A percentile compares a stretch with the other conserved stretches of the same genome.
These are phyloP conservation scores for Colletotrichum karsti DNA, from an alignment of 2,329 filamentous ascomycete genomes.

Conservation along the genomic window DNA sequence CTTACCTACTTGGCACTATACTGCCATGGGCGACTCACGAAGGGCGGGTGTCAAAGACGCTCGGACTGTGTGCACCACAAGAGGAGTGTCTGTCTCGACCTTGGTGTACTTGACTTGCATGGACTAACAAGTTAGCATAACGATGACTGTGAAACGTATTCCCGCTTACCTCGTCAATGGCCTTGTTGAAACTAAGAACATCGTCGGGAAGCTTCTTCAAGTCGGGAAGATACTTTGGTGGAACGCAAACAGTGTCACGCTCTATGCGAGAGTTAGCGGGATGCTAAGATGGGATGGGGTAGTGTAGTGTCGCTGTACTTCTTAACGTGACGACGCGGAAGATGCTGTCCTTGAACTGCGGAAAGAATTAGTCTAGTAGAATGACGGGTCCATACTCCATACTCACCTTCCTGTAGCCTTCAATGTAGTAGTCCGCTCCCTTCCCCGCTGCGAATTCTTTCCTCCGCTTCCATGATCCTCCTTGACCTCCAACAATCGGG, in stretches of 20 bases:
- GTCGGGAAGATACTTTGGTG: slow-evolving; percentile 40
- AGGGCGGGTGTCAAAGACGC: slow-evolving; percentile 42
- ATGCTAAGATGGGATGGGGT: not conserved
- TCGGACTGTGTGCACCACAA: slow-evolving; percentile 41
- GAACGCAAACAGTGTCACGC: slow-evolving; percentile 36
- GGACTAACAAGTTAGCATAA: slow-evolving; percentile 26
- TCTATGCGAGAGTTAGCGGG: slow-evolving; percentile 24
- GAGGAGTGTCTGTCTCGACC: slow-evolving; percentile 32
- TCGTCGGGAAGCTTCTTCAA: slow-evolving; percentile 41
- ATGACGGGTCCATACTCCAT: not conserved
- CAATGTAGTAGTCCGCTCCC: slow-evolving; percentile 1
- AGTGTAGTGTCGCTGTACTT: slow-evolving; percentile 25
- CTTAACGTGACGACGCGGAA: slow-evolving; percentile 37
- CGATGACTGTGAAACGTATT: too few species aligned
- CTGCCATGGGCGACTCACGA: slow-evolving; percentile 26
- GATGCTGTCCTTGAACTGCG: slow-evolving; percentile 40
- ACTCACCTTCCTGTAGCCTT: slow-evolving; percentile 15
- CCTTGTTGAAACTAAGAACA: slow-evolving; percentile 38
- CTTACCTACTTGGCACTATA: fast-evolving
- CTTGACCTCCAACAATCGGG: slow-evolving; percentile 2
- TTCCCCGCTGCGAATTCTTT: not conserved
- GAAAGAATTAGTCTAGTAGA: not conserved
- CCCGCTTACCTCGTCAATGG: slow-evolving; percentile 33
- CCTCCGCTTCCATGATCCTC: not conserved
- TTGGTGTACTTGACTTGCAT: slow-evolving; percentile 44